phyloP scores from a whole-genome alignment of 1,284 basidiomycete genomes.

The Cutaneotrichosporon curvatum region DNA sequence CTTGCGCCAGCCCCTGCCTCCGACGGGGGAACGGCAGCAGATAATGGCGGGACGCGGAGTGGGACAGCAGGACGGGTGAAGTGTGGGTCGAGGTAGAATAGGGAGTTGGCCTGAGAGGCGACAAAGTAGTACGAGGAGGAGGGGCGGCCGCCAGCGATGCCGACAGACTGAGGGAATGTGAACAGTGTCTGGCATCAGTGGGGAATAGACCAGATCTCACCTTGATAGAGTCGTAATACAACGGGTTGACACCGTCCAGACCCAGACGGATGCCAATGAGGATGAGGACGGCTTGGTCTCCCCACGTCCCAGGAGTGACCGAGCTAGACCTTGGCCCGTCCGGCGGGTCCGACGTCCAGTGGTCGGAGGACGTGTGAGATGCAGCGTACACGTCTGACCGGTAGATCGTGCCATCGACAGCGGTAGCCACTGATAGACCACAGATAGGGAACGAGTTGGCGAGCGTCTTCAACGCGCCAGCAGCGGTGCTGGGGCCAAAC shows the following conservation, averaged over 20 bases:
- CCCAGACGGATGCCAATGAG: slow-evolving; percentile 82
- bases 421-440: slow-evolving; percentile 73
- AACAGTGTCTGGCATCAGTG: slow-evolving; percentile 60
- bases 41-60: slow-evolving; percentile 56
- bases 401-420: slow-evolving; percentile 75
- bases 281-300: slow-evolving; percentile 74
- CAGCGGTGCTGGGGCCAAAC: slow-evolving; percentile 96
- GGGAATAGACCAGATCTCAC: slow-evolving; percentile 36
- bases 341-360: slow-evolving; percentile 17
- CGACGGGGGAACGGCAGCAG: too few species aligned
- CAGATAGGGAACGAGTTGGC: slow-evolving; percentile 73
- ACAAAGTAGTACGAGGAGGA: slow-evolving; percentile 97
- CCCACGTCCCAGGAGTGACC: slow-evolving; percentile 53
- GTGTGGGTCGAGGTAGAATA: slow-evolving; percentile 96
- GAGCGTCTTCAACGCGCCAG: slow-evolving; percentile 85
- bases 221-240: slow-evolving; percentile 91
- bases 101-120: slow-evolving; percentile 76
- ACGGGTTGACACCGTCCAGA: slow-evolving; percentile 85
- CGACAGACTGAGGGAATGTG: slow-evolving; percentile 88
- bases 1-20: too few species aligned
- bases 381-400: slow-evolving; percentile 78
- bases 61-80: slow-evolving; percentile 75
- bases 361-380: slow-evolving; percentile 52
- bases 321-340: slow-evolving; percentile 3
- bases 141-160: slow-evolving; percentile 90